Conservation (phyloP, 2,329 filamentous ascomycete species). For the Diplodia scrobiculata region DNA sequence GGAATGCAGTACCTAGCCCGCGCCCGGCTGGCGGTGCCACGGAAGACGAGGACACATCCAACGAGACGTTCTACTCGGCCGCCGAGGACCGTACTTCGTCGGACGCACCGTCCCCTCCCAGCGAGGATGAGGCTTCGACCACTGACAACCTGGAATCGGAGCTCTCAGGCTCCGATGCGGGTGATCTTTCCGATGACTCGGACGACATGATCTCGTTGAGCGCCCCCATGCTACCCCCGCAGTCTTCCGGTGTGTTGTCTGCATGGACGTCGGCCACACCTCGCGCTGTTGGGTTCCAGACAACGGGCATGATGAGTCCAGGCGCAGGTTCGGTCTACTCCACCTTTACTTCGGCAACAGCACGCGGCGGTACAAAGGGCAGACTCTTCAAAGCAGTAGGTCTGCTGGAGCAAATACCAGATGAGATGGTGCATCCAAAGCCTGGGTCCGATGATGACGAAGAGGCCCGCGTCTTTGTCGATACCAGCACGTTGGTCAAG, state of each 20-base stretch:
- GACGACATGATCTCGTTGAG: slow-evolving; percentile 92
- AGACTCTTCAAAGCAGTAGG: slow-evolving; percentile 84
- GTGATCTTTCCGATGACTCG: slow-evolving; percentile 84
- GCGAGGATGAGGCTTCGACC: slow-evolving; percentile 42
- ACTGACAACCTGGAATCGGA: slow-evolving; percentile 58
- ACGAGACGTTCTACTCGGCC: slow-evolving; percentile 90
- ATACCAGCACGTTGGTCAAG: slow-evolving; percentile 79
- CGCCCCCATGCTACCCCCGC: slow-evolving; percentile 75
- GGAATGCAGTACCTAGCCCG: slow-evolving; percentile 49
- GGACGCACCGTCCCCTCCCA: slow-evolving; percentile 45
- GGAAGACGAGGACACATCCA: slow-evolving; percentile 75
- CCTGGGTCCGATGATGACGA: slow-evolving; percentile 84
- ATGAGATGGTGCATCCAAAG: slow-evolving; percentile 81
- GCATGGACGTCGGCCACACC: slow-evolving; percentile 80
- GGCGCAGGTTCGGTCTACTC: slow-evolving; percentile 76
- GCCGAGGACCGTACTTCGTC: slow-evolving; percentile 67
- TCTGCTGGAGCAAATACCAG: slow-evolving; percentile 69
- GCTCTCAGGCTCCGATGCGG: slow-evolving; percentile 65
- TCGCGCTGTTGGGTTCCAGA: slow-evolving; percentile 68
- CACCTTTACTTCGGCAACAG: slow-evolving; percentile 80
- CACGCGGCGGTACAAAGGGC: slow-evolving; percentile 70
- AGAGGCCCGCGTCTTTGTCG: slow-evolving; percentile 83
- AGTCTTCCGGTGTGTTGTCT: slow-evolving; percentile 75
- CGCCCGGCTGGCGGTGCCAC: slow-evolving; percentile 60
- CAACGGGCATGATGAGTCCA: slow-evolving; percentile 76